phyloP scores from a whole-genome alignment of 2,329 filamentous ascomycete genomes.

The Sporothrix globosa region DNA sequence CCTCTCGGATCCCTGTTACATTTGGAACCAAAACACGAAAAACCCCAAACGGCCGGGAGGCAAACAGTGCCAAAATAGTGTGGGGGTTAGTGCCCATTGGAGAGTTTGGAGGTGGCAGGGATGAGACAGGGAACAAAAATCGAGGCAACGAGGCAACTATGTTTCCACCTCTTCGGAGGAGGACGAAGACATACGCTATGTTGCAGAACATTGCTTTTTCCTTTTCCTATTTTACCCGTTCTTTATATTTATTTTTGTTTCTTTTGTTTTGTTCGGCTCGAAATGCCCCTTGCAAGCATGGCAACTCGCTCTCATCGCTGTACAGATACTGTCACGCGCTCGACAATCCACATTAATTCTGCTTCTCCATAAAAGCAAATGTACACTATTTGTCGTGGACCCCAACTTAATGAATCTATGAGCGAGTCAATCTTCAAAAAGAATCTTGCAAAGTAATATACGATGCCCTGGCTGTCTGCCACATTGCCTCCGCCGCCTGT shows the following conservation, averaged over 20 bases:
- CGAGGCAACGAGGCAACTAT: not conserved
- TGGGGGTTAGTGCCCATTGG: slow-evolving; percentile 30
- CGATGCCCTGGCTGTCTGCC: no score
- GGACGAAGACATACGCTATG: no score
- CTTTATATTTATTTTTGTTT: not conserved
- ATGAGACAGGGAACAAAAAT: not conserved
- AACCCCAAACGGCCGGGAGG: not conserved
- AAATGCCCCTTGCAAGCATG: not conserved
- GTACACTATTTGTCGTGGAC: not conserved
- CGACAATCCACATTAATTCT: not conserved
- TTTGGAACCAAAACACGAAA: not conserved
- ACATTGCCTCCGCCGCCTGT: not conserved
- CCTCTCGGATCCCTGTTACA: not conserved
- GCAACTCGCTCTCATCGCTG: no score
- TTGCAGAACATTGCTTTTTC: not conserved
- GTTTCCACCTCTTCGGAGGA: slow-evolving; percentile 1
- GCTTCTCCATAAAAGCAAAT: slow-evolving; percentile 11
- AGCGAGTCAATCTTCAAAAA: not conserved
- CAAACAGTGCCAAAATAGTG: slow-evolving; percentile 30
- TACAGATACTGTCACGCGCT: slow-evolving; percentile 11
- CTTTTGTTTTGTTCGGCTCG: not conserved
- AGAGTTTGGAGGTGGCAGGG: not conserved
- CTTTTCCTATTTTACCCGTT: not conserved
- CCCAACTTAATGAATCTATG: not conserved
- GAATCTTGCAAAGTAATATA: no score